phyloP scores from a whole-genome alignment of 2,329 filamentous ascomycete genomes.

The Fusarium lateritium region DNA sequence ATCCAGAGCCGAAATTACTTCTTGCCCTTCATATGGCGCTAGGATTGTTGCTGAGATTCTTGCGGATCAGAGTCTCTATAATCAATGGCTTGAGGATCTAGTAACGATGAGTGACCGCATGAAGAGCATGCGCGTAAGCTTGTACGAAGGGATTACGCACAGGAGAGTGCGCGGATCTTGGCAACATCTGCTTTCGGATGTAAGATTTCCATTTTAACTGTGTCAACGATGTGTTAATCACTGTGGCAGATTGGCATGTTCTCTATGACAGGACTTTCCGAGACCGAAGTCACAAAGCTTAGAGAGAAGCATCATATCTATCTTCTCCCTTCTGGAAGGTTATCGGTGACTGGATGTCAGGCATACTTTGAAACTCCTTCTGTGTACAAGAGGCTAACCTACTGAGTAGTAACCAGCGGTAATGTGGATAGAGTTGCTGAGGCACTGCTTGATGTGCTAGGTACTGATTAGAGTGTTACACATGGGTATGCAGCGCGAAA shows the following conservation, averaged over 20 bases:
- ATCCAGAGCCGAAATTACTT: not conserved
- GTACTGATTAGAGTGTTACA: not conserved
- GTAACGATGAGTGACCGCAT: not conserved
- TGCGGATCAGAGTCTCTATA: not conserved
- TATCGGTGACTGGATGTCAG: not conserved
- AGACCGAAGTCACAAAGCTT: not conserved
- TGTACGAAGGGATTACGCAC: not conserved
- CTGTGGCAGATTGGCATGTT: not conserved
- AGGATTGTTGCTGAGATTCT: not conserved
- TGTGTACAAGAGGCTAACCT: not conserved
- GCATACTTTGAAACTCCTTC: not conserved
- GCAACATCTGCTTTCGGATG: not conserved
- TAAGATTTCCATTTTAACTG: not conserved
- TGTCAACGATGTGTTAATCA: not conserved
- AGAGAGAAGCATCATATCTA: not conserved
- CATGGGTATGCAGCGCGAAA: too few relatives aligned
- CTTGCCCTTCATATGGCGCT: not conserved
- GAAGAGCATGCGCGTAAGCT: not conserved
- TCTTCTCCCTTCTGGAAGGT: not conserved
- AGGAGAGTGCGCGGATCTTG: not conserved
- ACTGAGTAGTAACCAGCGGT: not conserved
- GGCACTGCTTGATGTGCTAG: not conserved
- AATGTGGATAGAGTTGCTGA: not conserved
- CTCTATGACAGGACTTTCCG: not conserved
- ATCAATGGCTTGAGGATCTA: not conserved